phyloP scores from a whole-genome alignment of 176 grass and related monocot species.

The Areca catechu region DNA sequence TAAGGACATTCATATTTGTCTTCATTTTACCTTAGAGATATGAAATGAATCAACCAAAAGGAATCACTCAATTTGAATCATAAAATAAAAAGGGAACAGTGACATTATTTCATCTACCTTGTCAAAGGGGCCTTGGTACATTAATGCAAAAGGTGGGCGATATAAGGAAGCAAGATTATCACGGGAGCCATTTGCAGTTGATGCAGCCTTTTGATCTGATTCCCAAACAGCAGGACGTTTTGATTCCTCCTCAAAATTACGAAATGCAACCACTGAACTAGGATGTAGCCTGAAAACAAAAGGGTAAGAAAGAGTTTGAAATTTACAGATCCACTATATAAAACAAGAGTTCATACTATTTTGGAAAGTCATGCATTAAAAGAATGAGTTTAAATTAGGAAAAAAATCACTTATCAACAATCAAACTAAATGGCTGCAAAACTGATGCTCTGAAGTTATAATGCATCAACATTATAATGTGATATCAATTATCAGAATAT shows the following conservation, averaged over 20 bases:
- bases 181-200: slow-evolving; percentile 30
- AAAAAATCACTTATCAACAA: too few species aligned
- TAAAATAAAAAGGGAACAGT: not conserved
- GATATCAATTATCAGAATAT: too few species aligned
- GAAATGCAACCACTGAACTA: slow-evolving; percentile 52
- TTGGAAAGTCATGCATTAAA: not conserved
- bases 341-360: not conserved
- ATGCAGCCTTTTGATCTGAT: slow-evolving; percentile 43
- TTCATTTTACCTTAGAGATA: too few species aligned
- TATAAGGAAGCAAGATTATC: slow-evolving; percentile 86
- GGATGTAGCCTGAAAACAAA: slow-evolving; percentile 38
- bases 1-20: too few species aligned
- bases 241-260: slow-evolving; percentile 87
- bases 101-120: slow-evolving; percentile 41
- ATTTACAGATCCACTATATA: not conserved
- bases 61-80: not conserved
- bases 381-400: too few species aligned
- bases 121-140: slow-evolving; percentile 91
- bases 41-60: too few species aligned
- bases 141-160: slow-evolving; percentile 75
- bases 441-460: too few species aligned
- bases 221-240: slow-evolving; percentile 82
- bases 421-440: too few species aligned
- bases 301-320: not conserved
- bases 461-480: too few species aligned